phyloP scores from a whole-genome alignment of 2,329 filamentous ascomycete genomes.

The Botryotinia globosa region DNA sequence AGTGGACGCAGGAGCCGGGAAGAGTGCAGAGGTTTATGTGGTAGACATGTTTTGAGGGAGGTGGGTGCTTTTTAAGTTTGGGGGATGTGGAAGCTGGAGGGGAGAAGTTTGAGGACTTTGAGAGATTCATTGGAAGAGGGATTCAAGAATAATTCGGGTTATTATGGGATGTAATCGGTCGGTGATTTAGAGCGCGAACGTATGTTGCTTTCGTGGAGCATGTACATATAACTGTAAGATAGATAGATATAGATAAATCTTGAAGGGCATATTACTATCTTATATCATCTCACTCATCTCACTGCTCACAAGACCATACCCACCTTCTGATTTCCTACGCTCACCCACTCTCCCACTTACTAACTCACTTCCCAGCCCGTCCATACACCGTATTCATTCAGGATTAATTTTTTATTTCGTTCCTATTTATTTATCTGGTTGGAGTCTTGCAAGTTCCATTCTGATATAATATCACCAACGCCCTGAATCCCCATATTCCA shows the following conservation, averaged over 20 bases:
- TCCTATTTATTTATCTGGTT: neutral
- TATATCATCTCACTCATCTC: neutral
- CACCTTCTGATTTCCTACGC: neutral
- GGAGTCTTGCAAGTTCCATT: neutral
- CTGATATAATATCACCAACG: neutral
- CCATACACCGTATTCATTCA: neutral
- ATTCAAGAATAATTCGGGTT: neutral
- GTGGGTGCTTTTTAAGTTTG: no score
- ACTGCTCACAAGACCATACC: neutral
- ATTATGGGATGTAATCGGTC: neutral
- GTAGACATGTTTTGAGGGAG: slow-evolving; percentile 45
- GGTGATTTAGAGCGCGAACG: neutral
- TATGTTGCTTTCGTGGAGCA: neutral
- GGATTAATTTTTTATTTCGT: neutral
- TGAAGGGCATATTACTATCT: neutral
- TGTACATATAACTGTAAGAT: neutral
- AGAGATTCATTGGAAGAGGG: neutral
- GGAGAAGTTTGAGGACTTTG: neutral
- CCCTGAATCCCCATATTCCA: neutral
- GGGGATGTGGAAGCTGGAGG: neutral
- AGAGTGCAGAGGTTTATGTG: slow-evolving; percentile 78
- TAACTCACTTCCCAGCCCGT: neutral
- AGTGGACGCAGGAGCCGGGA: slow-evolving; percentile 53
- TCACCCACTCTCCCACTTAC: neutral
- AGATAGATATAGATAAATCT: neutral